Base-by-base conservation (phyloP, 768 basidiomycete genomes). In the Auricularia auricula-judae region DNA sequence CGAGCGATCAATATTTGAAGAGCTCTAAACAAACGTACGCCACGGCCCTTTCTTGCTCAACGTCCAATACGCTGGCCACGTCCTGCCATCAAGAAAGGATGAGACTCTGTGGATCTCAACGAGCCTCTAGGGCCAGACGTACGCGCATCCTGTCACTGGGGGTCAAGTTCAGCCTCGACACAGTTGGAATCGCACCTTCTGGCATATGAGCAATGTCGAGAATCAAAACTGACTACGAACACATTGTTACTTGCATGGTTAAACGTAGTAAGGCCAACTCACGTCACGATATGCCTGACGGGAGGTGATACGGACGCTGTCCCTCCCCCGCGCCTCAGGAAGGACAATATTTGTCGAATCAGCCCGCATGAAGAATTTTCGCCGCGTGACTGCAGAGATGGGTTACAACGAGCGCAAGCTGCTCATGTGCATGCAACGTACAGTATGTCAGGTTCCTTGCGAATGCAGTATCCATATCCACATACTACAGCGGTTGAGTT, bases 41-140 rank as follows among this genome's bases (percentile, higher is more conserved):
- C 69, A 70, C 35, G 65, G 64, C 10, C 66, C 64, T 67, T 62
- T 64, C 71, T 36, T 59, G 66, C 82, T 83, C 65, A 81, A 64
- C 42, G 83, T 81, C 85, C 85, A 86, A 70, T 81, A 86, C 1
- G 85, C 85, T 2, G 85, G 85, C 86, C 86, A 87, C 18, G 83
- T 84, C 33, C 64, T 62, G 62, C 75, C 74, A 56, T 43, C 29
- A 29, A 29, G 61, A 10, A 34, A 42, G 42, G 61, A 36, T 35
- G 21, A 18, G 21, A n/a, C 61, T 35, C n/a, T 63, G 21, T 63
- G 21, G 39, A 42, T 21, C 33, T 36, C 3, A 23, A 44, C 39
- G 44, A 23, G 56, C 35, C 47, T 14, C 11, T 34, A 8, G 35
- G 35, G 21, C 61, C 12, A 58, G 59, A 23, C 34, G 42, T 51